phyloP scores from a whole-genome alignment of 805 yeast species.

The Metschnikowia chrysomelidarum region DNA sequence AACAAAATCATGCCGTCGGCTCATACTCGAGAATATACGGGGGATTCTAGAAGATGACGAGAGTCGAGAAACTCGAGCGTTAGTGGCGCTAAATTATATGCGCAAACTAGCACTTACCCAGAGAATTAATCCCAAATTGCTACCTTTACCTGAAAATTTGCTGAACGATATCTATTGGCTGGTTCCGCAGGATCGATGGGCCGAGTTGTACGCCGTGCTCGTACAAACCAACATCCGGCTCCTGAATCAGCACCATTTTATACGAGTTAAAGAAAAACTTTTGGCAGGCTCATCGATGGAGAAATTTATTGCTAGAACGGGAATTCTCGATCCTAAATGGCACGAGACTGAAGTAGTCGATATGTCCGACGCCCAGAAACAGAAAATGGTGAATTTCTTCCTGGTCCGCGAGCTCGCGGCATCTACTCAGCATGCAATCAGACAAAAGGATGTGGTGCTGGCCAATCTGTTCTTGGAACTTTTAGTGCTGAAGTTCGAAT shows the following conservation, averaged over 20 bases:
- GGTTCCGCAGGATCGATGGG: constrained; percentile 6
- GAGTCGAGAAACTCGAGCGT: constrained; percentile 15
- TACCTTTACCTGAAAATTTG: constrained; percentile 12
- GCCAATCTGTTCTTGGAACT: constrained; percentile 35
- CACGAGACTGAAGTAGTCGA: constrained; percentile 28
- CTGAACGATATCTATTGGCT: constrained; percentile 2
- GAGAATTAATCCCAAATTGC: constrained; percentile 21
- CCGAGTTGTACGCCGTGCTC: constrained; percentile 29
- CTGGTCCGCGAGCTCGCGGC: constrained; percentile 25
- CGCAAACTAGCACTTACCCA: constrained; percentile 24
- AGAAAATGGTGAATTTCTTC: constrained; percentile 33
- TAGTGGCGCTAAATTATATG: constrained; percentile 27
- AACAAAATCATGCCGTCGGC: constrained; percentile 15
- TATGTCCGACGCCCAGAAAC: constrained; percentile 18
- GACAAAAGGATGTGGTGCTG: constrained; percentile 28
- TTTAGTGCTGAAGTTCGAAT: constrained; percentile 38
- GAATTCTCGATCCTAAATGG: constrained; percentile 36
- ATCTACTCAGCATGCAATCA: constrained; percentile 24
- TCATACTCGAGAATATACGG: constrained; percentile 18
- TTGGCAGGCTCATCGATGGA: constrained; percentile 31
- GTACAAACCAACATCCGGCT: constrained; percentile 35
- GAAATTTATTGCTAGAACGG: constrained; percentile 35
- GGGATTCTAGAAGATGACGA: constrained; percentile 16
- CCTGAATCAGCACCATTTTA: constrained; percentile 13
- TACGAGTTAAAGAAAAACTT: constrained; percentile 23